Conservation (phyloP, 176 grass and related monocot species). For the Avena atlantica region DNA sequence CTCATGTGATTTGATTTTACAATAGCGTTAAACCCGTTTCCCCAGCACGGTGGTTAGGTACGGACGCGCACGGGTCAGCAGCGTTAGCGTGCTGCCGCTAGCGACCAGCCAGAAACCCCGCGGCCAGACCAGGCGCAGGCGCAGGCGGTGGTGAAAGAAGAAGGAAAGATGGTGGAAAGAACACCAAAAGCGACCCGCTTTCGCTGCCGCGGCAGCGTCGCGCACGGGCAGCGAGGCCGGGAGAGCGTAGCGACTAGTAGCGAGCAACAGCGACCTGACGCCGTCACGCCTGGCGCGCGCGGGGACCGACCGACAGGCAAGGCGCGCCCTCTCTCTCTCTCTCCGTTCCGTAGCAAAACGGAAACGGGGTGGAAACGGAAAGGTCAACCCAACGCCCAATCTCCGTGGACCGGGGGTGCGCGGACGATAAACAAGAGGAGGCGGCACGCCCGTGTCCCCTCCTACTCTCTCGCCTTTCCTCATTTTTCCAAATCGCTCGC, state of each 20-base stretch:
- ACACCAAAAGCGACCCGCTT: slow-evolving; percentile 24
- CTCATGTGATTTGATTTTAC: no score
- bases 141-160: neutral
- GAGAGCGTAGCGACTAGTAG: no score
- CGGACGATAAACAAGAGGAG: slow-evolving; percentile 46
- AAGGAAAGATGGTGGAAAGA: neutral
- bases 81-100: slow-evolving; percentile 5
- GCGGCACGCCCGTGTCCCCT: slow-evolving; percentile 2
- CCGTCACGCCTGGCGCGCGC: neutral
- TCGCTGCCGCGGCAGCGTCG: neutral
- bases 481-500: neutral
- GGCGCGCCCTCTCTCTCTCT: neutral
- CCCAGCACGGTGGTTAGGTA: neutral
- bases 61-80: neutral
- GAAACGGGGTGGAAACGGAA: neutral
- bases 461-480: neutral
- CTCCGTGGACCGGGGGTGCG: slow-evolving; percentile 26
- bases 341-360: neutral
- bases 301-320: no score
- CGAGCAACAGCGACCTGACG: neutral
- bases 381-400: slow-evolving; percentile 25
- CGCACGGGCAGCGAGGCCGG: neutral
- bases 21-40: no score
- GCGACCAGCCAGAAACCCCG: neutral
- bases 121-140: neutral